A percentile compares a stretch with the other conserved stretches of the same genome.
phyloP scores from a whole-genome alignment of 176 grass and related monocot genomes.

The Luzula sylvatica region DNA sequence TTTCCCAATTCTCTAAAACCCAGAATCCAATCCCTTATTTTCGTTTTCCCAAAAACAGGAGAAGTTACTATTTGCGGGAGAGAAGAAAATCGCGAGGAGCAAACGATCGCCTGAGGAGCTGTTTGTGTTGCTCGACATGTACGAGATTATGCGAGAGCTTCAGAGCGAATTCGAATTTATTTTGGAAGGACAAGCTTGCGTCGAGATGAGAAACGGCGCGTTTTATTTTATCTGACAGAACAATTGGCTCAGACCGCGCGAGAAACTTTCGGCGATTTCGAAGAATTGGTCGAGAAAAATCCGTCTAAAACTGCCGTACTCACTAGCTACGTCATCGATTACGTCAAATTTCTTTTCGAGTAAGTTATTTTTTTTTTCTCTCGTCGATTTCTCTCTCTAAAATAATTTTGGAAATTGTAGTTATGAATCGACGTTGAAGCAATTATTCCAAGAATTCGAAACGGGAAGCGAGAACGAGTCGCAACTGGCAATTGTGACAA shows the following conservation, averaged over 20 bases:
- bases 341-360: conserved; percentile 96
- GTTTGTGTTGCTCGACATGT: conserved; percentile 91
- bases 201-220: conserved; percentile 56
- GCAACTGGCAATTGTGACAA: conserved; percentile 49
- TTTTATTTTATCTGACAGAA: conserved; percentile 57
- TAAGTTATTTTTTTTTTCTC: conserved; percentile 27
- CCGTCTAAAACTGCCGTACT: conserved; percentile 87
- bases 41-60: too few relatives aligned
- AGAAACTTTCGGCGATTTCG: conserved; percentile 85
- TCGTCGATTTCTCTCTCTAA: too few relatives aligned
- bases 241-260: conserved; percentile 74
- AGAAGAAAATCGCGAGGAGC: conserved; percentile 90
- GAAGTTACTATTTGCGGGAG: conserved; percentile 68
- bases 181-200: conserved; percentile 79
- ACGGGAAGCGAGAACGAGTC: conserved; percentile 43
- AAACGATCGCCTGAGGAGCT: conserved; percentile 93
- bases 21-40: too few relatives aligned
- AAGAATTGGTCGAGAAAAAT: conserved; percentile 92
- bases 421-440: conserved; percentile 57
- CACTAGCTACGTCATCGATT: conserved; percentile 96
- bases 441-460: conserved; percentile 61
- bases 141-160: conserved; percentile 93
- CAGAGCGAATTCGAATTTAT: conserved; percentile 62
- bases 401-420: too few relatives aligned
- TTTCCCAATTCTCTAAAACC: too few relatives aligned